phyloP scores from a whole-genome alignment of 129 eudicot species.

The Arctium minus region DNA sequence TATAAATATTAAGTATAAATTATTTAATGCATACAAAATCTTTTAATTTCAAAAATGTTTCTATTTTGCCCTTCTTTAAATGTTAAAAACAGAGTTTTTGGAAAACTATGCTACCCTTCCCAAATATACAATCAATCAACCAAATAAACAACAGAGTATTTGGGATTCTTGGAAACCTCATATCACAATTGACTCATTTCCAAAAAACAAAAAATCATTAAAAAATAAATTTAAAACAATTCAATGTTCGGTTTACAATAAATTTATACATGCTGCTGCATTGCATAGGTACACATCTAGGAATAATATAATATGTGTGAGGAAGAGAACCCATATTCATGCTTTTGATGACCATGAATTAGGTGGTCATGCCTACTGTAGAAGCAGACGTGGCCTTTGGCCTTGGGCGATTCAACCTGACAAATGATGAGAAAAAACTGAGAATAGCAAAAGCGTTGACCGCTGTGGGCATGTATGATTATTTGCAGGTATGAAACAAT shows the following conservation, averaged over 20 bases:
- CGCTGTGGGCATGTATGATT: conserved; percentile 76
- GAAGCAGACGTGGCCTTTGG: conserved; percentile 97
- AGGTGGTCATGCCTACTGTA: conserved; percentile 97
- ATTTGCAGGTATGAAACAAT: conserved; percentile 49
- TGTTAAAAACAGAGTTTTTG: too few species aligned
- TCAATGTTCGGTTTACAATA: neutral
- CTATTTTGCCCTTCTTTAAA: too few species aligned
- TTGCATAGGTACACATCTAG: neutral
- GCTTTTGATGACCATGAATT: neutral
- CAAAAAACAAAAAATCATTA: neutral
- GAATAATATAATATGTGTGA: neutral
- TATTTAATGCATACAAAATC: too few species aligned
- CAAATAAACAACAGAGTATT: too few species aligned
- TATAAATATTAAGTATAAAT: too few species aligned
- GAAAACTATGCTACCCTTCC: too few species aligned
- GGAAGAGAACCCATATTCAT: neutral
- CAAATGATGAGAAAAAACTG: conserved; percentile 44
- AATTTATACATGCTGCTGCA: neutral
- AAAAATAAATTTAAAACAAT: neutral
- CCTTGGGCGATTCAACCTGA: conserved; percentile 56
- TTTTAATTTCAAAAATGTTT: too few species aligned
- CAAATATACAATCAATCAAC: too few species aligned
- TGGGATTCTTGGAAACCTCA: neutral
- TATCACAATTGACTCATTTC: neutral
- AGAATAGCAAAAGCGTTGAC: conserved; percentile 76